Evolutionary conservation across 129 eudicot species (phyloP), one percentile per base, ranked within the genome.

Genomic region (Centrapalus pauciflorus): DNA sequence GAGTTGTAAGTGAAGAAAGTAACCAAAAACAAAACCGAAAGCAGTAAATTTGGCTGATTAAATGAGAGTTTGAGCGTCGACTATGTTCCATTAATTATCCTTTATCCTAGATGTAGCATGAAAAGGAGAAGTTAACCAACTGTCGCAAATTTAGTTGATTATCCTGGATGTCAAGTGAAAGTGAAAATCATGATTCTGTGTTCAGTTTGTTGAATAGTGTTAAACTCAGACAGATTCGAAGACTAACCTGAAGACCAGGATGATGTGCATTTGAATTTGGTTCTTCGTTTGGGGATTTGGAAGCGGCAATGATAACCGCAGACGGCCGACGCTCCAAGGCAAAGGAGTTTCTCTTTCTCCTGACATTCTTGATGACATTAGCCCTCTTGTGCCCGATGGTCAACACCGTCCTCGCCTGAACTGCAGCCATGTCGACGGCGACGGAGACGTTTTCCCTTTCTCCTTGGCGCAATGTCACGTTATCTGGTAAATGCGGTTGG

Each of bases 231-330:
- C 46, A 27, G 48, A 29, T 14, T 55, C 26, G 4, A 11, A 19
- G 13, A 71, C 64, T 54, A 19, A 81, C 85, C 85, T 71, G 57
- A 38, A 27, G 41, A 37, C 40, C 74, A 17, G 43, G 4, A 23
- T 56, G 57, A 32, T 57, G 48, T 20, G 66, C 25, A 20, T 5
- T 27, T 32, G 72, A 35, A 59, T 67, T 66, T 40, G 33, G 46
- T 67, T 60, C 51, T 16, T 79, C 73, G 3, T 34, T 68, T 49
- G 70, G 61, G 20, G 86, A 65, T 58, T 75, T 74, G 17, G 72
- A 71, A 71, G 77, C 82, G 17, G 59, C 65, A 55, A 77, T 66
- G 9, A 41, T 1, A 23, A 13, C 8, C 74, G 59, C 35, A 14
- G 70, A 40, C n/a, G 76, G 24, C 5, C 4, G 33, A 46, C 1